phyloP scores from a whole-genome alignment of 164 flowering plant genomes.

The Kalanchoe fedtschenkoi region DNA sequence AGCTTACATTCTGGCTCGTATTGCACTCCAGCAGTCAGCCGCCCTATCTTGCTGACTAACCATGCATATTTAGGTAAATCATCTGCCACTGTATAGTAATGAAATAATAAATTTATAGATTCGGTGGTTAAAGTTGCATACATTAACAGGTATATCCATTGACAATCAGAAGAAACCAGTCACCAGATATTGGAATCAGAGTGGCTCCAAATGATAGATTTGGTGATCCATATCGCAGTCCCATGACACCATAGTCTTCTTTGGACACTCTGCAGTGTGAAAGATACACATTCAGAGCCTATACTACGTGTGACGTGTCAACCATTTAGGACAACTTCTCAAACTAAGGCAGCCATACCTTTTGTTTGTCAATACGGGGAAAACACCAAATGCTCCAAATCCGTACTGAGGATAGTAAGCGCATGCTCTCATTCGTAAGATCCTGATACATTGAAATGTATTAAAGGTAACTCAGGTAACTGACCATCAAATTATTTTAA shows the following conservation, averaged over 20 bases:
- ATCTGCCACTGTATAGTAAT: conserved; percentile 27
- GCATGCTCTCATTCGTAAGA: conserved; percentile 68
- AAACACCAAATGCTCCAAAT: conserved; percentile 76
- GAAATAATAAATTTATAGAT: not conserved
- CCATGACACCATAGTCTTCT: conserved; percentile 70
- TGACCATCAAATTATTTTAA: not conserved
- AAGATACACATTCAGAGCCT: conserved; percentile 5
- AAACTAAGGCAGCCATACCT: conserved; percentile 32
- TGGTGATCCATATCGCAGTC: conserved; percentile 79
- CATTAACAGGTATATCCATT: not conserved
- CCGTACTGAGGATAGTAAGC: conserved; percentile 74
- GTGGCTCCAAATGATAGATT: conserved; percentile 72
- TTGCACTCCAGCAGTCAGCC: conserved; percentile 75
- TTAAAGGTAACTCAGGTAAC: conserved; percentile 2
- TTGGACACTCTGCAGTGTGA: conserved; percentile 36
- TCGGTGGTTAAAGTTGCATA: not conserved
- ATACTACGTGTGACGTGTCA: not conserved
- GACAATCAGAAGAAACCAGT: conserved; percentile 9
- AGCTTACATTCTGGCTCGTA: conserved; percentile 72
- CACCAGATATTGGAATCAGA: conserved; percentile 57
- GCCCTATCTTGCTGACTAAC: conserved; percentile 84
- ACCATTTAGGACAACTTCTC: not conserved
- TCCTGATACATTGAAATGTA: conserved; percentile 27
- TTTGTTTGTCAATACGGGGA: conserved; percentile 51
- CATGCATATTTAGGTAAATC: conserved; percentile 69